Evolutionary conservation across 73 alveolate species (phyloP), one percentile per base, ranked within the genome.

Genomic region (Paramecium biaurelia): DNA sequence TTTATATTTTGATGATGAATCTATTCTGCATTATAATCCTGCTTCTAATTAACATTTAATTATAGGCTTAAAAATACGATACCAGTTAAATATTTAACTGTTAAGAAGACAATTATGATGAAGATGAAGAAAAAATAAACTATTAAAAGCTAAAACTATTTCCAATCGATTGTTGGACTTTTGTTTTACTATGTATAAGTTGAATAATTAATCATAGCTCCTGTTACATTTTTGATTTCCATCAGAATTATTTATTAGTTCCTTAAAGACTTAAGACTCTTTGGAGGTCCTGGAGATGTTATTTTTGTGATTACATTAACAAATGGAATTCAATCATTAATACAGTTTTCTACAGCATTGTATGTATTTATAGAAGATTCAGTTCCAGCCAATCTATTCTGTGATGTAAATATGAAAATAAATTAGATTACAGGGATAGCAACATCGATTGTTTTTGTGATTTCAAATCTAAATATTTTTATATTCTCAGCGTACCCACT

Each of bases 281-380:
- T 76, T 21, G 89, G 89, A 18, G 45, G 38, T 9, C 89, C 89
- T 20, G 89, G 89, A 18, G 89, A 76, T 28, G 41, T 76, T 11
- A 24, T 76, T 5, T 76, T 76, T 41, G 28, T 76, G 14, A 37
- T 76, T 10, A 41, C 89, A 18, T 2, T 12, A 15, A 24, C 89
- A 5, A 37, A 76, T 76, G 70, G 47, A 34, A 41, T 37, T 0
- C 20, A 37, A 38, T 42, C 89, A 76, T 5, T 58, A 24, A 15
- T 20, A 21, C 8, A 38, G 5, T 76, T 76, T 76, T 34, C 89
- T 32, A 76, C 57, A 0, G 89, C 57, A 21, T 18, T 76, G 26
- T 76, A 76, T 76, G 89, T 37, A 7, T 5, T 76, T 4, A 28
- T 76, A 18, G 7, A 38, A 0, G 70, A 38, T 5, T 15, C 4